Evolutionary conservation across 139 green algal species (phyloP), one percentile per base, ranked within the genome.

Genomic region (Chlamydomonas urium): DNA sequence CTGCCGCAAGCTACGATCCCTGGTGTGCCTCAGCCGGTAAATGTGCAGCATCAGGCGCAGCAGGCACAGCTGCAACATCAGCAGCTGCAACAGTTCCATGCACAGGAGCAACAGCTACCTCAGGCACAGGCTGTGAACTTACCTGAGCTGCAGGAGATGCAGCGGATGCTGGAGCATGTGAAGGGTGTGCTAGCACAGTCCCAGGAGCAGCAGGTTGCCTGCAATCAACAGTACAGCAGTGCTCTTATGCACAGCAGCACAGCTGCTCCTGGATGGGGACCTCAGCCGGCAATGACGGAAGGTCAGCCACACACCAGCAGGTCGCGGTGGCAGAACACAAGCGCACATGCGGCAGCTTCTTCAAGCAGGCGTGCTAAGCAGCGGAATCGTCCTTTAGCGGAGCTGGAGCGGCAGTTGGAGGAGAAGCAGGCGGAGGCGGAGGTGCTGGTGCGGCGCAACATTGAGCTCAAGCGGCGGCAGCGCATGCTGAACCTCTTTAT

Each of bases 71-170:
- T n/a, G 42, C 42, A 53, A 17, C 42, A 53, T n/a, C 42, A 2
- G 31, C 70, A 69, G 59, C 59, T 38, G 42, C 70, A 73, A 35
- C 48, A 67, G 38, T 56, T 61, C 33, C 70, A 69, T 1, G 28
- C 14, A 45, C 28, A 19, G 24, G 2, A 57, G 33, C 32, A 71
- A 58, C n/a, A 53, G 42, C 42, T n/a, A 53, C 42, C 10, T n/a
- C 42, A 53, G 42, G 14, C 42, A 53, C 42, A 53, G 17, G 42
- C 10, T 10, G 42, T 17, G 42, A 53, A 17, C 42, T 10, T 10
- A 17, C 42, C 14, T 10, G 42, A n/a, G 42, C 14, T 10, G 10
- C 42, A 53, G 14, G 14, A 53, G 42, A n/a, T n/a, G n/a, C n/a
- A n/a, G 14, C 10, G 14, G 42, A 53, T 53, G 42, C 42, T 53